A percentile compares a stretch with the other conserved stretches of the same genome.
Evolutionary conservation across 2,329 filamentous ascomycete genomes (phyloP).

Genomic region (Colletotrichum viniferum): DNA sequence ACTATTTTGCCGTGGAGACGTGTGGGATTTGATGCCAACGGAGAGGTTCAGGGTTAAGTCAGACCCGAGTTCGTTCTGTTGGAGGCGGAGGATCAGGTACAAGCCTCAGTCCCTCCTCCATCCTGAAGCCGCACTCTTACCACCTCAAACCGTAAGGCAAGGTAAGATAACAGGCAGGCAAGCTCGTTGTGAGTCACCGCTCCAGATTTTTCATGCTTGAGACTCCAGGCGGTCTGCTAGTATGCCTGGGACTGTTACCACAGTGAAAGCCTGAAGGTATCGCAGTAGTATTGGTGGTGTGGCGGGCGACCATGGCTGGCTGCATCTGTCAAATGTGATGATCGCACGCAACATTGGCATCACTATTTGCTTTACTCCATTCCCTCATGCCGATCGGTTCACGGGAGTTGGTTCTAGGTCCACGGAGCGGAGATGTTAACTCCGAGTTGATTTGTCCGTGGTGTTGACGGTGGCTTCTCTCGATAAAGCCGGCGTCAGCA

Average conservation of each 20-base stretch:
- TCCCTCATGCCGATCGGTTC: background rate
- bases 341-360: background rate
- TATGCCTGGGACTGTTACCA: background rate
- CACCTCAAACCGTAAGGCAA: background rate
- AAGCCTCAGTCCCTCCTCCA: background rate
- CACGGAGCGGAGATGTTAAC: conserved; percentile 1
- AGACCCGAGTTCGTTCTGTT: background rate
- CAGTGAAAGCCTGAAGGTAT: background rate
- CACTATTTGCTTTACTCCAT: background rate
- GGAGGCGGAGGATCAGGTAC: background rate
- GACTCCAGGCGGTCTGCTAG: background rate
- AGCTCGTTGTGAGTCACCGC: background rate
- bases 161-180: background rate
- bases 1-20: background rate
- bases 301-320: background rate
- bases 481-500: background rate
- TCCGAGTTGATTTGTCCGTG: background rate
- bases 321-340: background rate
- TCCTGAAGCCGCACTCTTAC: background rate
- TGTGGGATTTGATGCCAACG: background rate
- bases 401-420: background rate
- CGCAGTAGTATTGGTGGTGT: background rate
- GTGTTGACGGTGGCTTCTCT: background rate
- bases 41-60: background rate
- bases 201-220: background rate